Percentiles rank a stretch among this genome's conserved stretches.
Conservation (phyloP, 768 basidiomycete species). For the Galerina marginata region DNA sequence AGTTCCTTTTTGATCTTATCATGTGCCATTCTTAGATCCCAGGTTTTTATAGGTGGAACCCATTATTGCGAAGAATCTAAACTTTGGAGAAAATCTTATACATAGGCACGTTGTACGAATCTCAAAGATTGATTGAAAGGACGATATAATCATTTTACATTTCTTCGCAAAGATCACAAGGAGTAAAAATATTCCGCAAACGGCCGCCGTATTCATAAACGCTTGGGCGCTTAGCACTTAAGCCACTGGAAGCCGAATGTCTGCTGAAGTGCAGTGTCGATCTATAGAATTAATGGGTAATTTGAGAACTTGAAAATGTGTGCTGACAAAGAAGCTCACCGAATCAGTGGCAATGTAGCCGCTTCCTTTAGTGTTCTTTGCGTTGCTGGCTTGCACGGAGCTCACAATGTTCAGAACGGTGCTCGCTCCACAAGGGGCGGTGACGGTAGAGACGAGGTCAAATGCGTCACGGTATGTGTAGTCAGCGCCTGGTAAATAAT, state of each 20-base stretch:
- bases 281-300: neutral
- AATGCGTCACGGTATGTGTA: constrained; percentile 31
- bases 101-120: too few species aligned
- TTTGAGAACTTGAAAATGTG: too few species aligned
- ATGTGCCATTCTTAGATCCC: too few species aligned
- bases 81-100: too few species aligned
- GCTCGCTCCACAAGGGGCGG: constrained; percentile 26
- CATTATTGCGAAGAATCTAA: too few species aligned
- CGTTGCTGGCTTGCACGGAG: constrained; percentile 27
- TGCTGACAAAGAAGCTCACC: constrained; percentile 8
- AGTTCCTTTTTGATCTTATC: too few species aligned
- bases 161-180: too few species aligned
- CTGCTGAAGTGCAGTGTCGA: neutral
- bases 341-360: constrained; percentile 32
- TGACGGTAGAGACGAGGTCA: constrained; percentile 29
- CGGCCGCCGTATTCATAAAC: too few species aligned
- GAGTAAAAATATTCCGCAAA: too few species aligned
- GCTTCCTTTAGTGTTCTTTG: constrained; percentile 26
- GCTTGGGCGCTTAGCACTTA: neutral
- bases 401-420: constrained; percentile 29
- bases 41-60: too few species aligned
- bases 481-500: constrained; percentile 17
- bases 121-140: too few species aligned
- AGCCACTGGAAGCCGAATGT: constrained; percentile 15
- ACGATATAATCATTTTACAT: too few species aligned